Base-by-base conservation (phyloP, 2,329 filamentous ascomycete species). In the Penicillium sp. region DNA sequence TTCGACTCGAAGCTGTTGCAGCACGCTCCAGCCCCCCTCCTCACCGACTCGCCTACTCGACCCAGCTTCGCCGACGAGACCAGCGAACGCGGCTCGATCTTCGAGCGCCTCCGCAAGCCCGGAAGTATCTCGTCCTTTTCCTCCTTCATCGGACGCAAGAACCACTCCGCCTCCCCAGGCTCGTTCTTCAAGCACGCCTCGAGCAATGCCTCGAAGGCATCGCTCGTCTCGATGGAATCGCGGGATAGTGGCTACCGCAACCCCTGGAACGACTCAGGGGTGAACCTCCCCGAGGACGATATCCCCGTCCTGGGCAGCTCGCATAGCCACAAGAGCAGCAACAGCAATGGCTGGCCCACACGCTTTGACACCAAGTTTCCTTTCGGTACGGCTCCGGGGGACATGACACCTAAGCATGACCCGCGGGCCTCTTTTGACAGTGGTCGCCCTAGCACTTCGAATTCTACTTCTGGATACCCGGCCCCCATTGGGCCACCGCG, bases 391-490 rank as follows among this genome's bases (percentile, higher is more conserved):
- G 76, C 77, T 70, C 84, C 89, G 58, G 91, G 91, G 71, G 91
- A 96, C 75, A 83, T 86, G 65, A 95, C 91, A 36, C 90, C 91
- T 62, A 89, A 90, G 76, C 91, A 95, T 78, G 86, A 87, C 74
- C 83, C 89, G 74, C 88, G 91, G 75, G 87, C 87, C 73, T 95
- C 91, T 72, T 91, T 89, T 74, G 91, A 96, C 77, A 94, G 90
- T 81, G 91, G 91, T 74, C 90, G 91, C 73, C 91, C 91, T 75
- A 93, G 90, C 71, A 96, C 91, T 81, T 94, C 91, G 81, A 90
- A 96, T 88, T 96, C 91, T 83, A 90, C 89, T 89, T 93, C 91
- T 86, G 91, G 91, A 91, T 94, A 94, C 90, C 90, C 91, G 83
- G 91, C 87, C 81, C 90, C 89, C 65, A 88, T 92, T 83, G 90